phyloP scores from a whole-genome alignment of 2,329 filamentous ascomycete species.

The Delphinella strobiligena region DNA sequence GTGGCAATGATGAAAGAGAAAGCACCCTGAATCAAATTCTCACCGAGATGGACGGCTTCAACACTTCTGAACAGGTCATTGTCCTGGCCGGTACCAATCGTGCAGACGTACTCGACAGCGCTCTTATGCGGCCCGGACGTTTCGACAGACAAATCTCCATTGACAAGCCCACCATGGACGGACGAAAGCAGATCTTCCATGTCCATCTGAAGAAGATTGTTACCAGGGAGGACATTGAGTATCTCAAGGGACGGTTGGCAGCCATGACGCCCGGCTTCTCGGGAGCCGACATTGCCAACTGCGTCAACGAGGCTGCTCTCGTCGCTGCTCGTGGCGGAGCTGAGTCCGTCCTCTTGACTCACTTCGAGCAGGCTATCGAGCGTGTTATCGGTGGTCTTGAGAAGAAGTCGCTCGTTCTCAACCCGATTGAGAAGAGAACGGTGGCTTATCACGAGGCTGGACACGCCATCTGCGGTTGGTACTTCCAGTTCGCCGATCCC shows the following conservation, averaged over 20 bases:
- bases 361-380: conserved; percentile 97
- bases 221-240: conserved; percentile 78
- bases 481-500: conserved; percentile 89
- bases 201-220: conserved; percentile 93
- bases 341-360: conserved; percentile 68
- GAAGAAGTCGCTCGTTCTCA: conserved; percentile 91
- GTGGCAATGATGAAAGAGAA: conserved; percentile 94
- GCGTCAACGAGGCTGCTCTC: conserved; percentile 91
- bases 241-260: conserved; percentile 75
- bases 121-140: conserved; percentile 88
- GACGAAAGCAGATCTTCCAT: conserved; percentile 87
- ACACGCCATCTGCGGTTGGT: conserved; percentile 98
- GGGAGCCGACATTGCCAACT: conserved; percentile 96
- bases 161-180: conserved; percentile 91
- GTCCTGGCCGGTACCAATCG: conserved; percentile 95
- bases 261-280: conserved; percentile 94
- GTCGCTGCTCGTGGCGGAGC: conserved; percentile 80
- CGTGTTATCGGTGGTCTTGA: conserved; percentile 92
- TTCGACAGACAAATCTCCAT: conserved; percentile 96
- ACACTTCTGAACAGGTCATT: conserved; percentile 90
- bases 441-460: conserved; percentile 98
- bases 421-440: conserved; percentile 85
- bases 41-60: conserved; percentile 99
- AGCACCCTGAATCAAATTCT: conserved; percentile 95
- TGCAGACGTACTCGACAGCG: conserved; percentile 87